Conservation (phyloP, 2,329 filamentous ascomycete genomes). For the Chaetothyriales sp. region DNA sequence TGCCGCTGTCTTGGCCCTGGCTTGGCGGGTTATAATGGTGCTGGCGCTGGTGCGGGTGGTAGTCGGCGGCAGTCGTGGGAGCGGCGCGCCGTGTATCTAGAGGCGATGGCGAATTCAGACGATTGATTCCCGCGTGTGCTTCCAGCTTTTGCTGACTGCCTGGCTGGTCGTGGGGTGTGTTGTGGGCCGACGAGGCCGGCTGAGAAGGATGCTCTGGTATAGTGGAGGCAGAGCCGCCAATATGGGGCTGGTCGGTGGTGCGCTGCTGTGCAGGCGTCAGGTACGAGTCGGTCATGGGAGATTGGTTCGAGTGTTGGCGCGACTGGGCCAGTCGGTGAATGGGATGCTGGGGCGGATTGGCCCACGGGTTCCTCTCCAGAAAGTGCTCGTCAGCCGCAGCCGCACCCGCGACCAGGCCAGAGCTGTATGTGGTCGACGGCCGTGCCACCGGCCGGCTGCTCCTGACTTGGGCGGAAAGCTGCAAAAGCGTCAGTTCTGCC, state of each 20-base stretch:
- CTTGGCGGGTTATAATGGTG: not conserved
- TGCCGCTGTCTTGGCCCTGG: not conserved
- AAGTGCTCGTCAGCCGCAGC: constrained; percentile 65
- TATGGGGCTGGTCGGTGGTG: constrained; percentile 28
- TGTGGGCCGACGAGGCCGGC: constrained; percentile 30
- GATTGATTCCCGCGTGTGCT: constrained; percentile 2
- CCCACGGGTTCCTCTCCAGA: constrained; percentile 81
- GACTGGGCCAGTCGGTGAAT: constrained; percentile 39
- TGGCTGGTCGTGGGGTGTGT: constrained; percentile 31
- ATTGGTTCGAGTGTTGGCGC: constrained; percentile 24
- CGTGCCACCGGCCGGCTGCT: constrained; percentile 7
- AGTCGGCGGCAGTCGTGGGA: constrained; percentile 23
- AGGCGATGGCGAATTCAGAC: constrained; percentile 11
- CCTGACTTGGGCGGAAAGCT: constrained; percentile 12
- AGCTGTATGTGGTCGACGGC: constrained; percentile 21
- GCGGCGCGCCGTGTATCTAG: constrained; percentile 13
- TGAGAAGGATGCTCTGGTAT: constrained; percentile 31
- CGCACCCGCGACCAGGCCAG: constrained; percentile 21
- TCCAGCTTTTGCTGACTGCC: constrained; percentile 24
- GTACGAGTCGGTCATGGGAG: constrained; percentile 22
- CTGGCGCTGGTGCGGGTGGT: constrained; percentile 20
- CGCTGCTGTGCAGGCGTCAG: constrained; percentile 31
- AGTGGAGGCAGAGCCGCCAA: constrained; percentile 34
- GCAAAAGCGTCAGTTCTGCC: constrained; percentile 3
- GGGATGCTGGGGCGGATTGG: constrained; percentile 64